Evolutionary conservation across 2,329 filamentous ascomycete species (phyloP).

Genomic region (Podosphaera xanthii): DNA sequence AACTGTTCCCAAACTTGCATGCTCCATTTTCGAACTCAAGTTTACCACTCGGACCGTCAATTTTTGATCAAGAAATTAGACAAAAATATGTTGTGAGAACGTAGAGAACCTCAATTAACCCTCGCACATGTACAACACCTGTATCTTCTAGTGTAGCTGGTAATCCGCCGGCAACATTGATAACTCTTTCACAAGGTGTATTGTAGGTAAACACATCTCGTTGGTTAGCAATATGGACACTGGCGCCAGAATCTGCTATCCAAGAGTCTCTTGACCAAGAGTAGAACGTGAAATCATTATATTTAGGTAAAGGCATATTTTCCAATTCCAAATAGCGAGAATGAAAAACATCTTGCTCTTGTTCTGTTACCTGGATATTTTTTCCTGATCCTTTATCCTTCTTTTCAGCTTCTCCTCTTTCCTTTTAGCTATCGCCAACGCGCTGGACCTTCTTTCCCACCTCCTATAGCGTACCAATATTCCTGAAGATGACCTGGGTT

Average conservation of each 20-base stretch:
- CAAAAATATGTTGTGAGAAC: background rate
- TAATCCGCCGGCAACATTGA: background rate
- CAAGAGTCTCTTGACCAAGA: background rate
- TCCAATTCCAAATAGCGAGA: background rate
- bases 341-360: background rate
- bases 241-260: background rate
- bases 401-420: background rate
- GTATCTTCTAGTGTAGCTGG: background rate
- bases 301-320: background rate
- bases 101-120: background rate
- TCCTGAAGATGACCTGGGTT: too few relatives aligned
- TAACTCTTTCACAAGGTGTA: background rate
- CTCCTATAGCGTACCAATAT: background rate
- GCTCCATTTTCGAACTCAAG: background rate
- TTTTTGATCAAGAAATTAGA: background rate
- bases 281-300: background rate
- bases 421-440: background rate
- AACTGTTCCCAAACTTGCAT: background rate
- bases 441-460: background rate
- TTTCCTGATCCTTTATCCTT: background rate
- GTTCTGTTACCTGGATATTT: background rate
- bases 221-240: background rate
- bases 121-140: background rate
- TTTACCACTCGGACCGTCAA: background rate
- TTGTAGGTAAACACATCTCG: background rate